Percentiles rank a stretch among this genome's conserved stretches.
phyloP scores from a whole-genome alignment of 306 rosid genomes.

The Trifolium dubium region DNA sequence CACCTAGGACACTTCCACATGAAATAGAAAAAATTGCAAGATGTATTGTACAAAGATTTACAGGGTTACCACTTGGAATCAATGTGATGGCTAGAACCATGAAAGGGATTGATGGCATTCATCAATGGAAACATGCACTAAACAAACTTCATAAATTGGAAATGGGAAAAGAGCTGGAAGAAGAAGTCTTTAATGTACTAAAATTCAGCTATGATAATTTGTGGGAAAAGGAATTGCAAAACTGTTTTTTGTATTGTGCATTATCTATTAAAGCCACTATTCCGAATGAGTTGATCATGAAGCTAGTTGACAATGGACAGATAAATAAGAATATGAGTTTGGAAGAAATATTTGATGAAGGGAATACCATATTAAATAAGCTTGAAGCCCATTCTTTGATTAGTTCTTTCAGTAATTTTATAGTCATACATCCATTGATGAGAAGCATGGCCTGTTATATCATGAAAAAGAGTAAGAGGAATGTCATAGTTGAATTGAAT shows the following conservation, averaged over 20 bases:
- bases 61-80: background rate
- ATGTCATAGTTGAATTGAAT: background rate
- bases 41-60: background rate
- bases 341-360: slow-evolving; percentile 12
- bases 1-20: background rate
- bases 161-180: slow-evolving; percentile 29
- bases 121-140: slow-evolving; percentile 14
- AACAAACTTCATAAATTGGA: background rate
- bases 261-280: too few relatives aligned
- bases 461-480: too few relatives aligned
- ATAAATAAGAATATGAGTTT: slow-evolving; percentile 20
- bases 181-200: slow-evolving; percentile 29
- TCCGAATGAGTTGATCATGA: background rate
- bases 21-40: background rate
- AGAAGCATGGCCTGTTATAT: background rate
- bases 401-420: accelerated
- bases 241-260: slow-evolving; percentile 24
- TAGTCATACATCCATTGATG: background rate
- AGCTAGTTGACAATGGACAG: slow-evolving; percentile 1
- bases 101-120: background rate
- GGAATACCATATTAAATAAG: background rate
- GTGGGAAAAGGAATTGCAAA: background rate
- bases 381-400: background rate
- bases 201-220: slow-evolving; percentile 34
- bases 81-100: background rate